Conservation (phyloP, 108 stramenopile genomes). For the Cyclotella choctawhatcheeana region DNA sequence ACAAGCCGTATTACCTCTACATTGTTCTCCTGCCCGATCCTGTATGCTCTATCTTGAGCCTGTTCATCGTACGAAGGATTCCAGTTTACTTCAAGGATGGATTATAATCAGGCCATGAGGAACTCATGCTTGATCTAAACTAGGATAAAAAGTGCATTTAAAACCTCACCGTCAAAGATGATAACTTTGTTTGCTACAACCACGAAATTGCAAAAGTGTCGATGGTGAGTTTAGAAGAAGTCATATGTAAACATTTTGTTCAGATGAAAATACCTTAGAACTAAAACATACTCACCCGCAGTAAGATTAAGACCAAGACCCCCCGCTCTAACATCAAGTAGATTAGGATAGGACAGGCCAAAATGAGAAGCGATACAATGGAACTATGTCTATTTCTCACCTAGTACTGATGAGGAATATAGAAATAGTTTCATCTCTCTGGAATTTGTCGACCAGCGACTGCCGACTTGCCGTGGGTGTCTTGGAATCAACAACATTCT, state of each 20-base stretch:
- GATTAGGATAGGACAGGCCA: neutral
- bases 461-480: slow-evolving; percentile 76
- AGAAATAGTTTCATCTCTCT: slow-evolving; percentile 65
- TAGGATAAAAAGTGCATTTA: no score
- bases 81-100: slow-evolving; percentile 65
- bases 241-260: no score
- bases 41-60: slow-evolving; percentile 77
- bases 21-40: slow-evolving; percentile 90
- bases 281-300: slow-evolving; percentile 36
- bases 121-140: neutral
- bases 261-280: slow-evolving; percentile 48
- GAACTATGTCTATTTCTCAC: neutral
- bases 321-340: slow-evolving; percentile 73
- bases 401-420: slow-evolving; percentile 84
- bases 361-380: neutral
- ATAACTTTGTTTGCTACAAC: slow-evolving; percentile 64
- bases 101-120: neutral
- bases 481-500: neutral
- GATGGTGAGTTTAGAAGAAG: neutral
- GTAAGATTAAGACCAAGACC: slow-evolving; percentile 89
- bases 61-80: slow-evolving; percentile 85
- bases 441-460: slow-evolving; percentile 77
- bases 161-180: slow-evolving; percentile 60
- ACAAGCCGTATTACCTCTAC: slow-evolving; percentile 87
- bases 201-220: neutral